Conservation (phyloP, 2,329 filamentous ascomycete genomes). For the Plenodomus lindquistii region DNA sequence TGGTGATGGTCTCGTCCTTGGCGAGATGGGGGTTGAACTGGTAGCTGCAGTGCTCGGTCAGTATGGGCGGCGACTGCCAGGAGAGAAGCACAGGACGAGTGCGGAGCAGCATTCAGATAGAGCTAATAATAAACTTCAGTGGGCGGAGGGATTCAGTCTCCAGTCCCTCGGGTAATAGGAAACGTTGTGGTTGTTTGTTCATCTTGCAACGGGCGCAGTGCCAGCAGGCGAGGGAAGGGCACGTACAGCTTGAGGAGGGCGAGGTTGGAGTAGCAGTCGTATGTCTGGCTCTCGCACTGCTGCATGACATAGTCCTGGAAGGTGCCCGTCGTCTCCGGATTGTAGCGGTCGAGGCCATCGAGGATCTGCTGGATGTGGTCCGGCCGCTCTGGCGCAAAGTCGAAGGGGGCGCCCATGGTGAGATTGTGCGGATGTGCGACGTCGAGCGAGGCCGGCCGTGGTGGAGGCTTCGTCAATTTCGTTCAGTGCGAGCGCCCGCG, state of each 20-base stretch:
- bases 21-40: slow-evolving; percentile 99
- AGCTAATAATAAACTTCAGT: slow-evolving; percentile 76
- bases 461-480: slow-evolving; percentile 20
- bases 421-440: slow-evolving; percentile 33
- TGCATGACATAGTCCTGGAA: slow-evolving; percentile 94
- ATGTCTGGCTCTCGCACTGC: slow-evolving; percentile 93
- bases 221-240: background rate
- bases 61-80: slow-evolving; percentile 3
- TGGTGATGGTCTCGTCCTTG: slow-evolving; percentile 96
- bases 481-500: slow-evolving; percentile 17
- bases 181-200: slow-evolving; percentile 79
- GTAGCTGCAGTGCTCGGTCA: slow-evolving; percentile 65
- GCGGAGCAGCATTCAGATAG: slow-evolving; percentile 65
- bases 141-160: slow-evolving; percentile 60
- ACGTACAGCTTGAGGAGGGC: slow-evolving; percentile 96
- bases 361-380: slow-evolving; percentile 92
- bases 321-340: slow-evolving; percentile 89
- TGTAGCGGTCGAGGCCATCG: slow-evolving; percentile 97
- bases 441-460: slow-evolving; percentile 16
- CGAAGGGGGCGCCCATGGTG: slow-evolving; percentile 63
- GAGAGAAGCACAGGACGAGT: background rate
- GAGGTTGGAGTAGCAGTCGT: slow-evolving; percentile 95
- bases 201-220: slow-evolving; percentile 61
- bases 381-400: slow-evolving; percentile 89
- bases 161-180: slow-evolving; percentile 93